Conservation (phyloP, 441 rosid genomes). For the Macaranga tanarius region DNA sequence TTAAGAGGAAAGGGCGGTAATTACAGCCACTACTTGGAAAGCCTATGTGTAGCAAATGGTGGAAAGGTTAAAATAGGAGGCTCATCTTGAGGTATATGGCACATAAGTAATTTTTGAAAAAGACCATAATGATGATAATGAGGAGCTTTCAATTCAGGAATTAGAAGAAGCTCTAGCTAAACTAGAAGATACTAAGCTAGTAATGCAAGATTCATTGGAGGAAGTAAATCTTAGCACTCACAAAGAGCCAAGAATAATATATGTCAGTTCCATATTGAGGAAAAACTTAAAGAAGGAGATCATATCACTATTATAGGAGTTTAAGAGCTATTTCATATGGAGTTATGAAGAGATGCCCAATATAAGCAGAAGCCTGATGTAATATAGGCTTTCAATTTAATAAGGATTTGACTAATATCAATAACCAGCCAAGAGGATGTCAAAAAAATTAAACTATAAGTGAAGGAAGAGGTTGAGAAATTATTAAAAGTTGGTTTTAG, state of each 20-base stretch:
- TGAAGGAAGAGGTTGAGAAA: too few relatives aligned
- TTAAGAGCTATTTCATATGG: too few relatives aligned
- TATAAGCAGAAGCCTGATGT: too few relatives aligned
- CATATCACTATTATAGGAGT: too few relatives aligned
- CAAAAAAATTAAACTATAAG: too few relatives aligned
- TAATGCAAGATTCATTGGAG: neutral
- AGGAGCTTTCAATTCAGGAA: neutral
- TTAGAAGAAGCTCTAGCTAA: neutral
- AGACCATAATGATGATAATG: neutral
- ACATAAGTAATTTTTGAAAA: neutral
- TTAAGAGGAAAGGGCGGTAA: too few relatives aligned
- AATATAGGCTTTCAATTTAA: too few relatives aligned
- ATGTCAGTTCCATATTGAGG: neutral
- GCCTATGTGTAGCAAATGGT: neutral
- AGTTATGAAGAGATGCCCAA: too few relatives aligned
- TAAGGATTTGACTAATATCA: too few relatives aligned
- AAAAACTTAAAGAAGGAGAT: neutral
- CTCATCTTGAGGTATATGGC: rapidly evolving
- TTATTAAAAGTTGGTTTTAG: too few relatives aligned
- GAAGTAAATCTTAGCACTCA: neutral
- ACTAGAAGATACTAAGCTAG: neutral
- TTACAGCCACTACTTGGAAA: too few relatives aligned
- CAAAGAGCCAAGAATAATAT: neutral
- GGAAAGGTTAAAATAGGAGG: neutral
- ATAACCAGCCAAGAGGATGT: too few relatives aligned